Evolutionary conservation across 2,329 filamentous ascomycete genomes (phyloP).

Genomic region (Hysterium pulicare): DNA sequence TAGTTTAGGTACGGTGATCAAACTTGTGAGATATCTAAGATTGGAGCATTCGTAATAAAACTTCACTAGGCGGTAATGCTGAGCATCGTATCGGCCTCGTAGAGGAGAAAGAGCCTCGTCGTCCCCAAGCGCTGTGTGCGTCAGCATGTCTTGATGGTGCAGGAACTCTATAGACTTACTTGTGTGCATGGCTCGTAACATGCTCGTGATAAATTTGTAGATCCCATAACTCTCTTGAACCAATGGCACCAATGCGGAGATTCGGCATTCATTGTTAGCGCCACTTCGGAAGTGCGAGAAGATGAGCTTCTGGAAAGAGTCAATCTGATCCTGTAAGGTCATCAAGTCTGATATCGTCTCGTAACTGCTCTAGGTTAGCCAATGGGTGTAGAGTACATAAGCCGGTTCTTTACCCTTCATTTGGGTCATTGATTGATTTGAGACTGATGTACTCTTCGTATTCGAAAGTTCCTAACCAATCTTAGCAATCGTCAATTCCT

Average conservation of each 20-base stretch:
- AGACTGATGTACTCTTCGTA: slow-evolving; percentile 98
- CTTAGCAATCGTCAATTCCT: slow-evolving; percentile 14
- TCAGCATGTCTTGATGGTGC: slow-evolving; percentile 5
- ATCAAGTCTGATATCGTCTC: slow-evolving; percentile 97
- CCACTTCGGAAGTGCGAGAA: slow-evolving; percentile 93
- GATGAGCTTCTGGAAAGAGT: slow-evolving; percentile 96
- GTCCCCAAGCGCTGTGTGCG: slow-evolving; percentile 71
- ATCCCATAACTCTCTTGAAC: slow-evolving; percentile 99
- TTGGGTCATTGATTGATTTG: slow-evolving; percentile 97
- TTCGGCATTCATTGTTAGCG: slow-evolving; percentile 93
- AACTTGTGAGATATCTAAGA: slow-evolving; percentile 88
- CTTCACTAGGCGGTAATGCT: slow-evolving; percentile 92
- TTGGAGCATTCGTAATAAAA: slow-evolving; percentile 99
- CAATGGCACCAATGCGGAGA: slow-evolving; percentile 86
- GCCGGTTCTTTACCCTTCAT: slow-evolving; percentile 71
- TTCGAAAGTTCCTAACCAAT: slow-evolving; percentile 69
- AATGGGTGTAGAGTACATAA: too few relatives aligned
- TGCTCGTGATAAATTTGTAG: slow-evolving; percentile 99
- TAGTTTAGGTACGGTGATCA: slow-evolving; percentile 94
- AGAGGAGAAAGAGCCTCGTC: slow-evolving; percentile 88
- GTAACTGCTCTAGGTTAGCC: slow-evolving; percentile 45
- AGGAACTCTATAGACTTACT: slow-evolving; percentile 55
- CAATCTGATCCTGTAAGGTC: slow-evolving; percentile 96
- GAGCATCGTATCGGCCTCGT: slow-evolving; percentile 84
- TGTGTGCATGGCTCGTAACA: slow-evolving; percentile 96